Conservation (phyloP, 2,329 filamentous ascomycete species). For the Xylaria sp. region DNA sequence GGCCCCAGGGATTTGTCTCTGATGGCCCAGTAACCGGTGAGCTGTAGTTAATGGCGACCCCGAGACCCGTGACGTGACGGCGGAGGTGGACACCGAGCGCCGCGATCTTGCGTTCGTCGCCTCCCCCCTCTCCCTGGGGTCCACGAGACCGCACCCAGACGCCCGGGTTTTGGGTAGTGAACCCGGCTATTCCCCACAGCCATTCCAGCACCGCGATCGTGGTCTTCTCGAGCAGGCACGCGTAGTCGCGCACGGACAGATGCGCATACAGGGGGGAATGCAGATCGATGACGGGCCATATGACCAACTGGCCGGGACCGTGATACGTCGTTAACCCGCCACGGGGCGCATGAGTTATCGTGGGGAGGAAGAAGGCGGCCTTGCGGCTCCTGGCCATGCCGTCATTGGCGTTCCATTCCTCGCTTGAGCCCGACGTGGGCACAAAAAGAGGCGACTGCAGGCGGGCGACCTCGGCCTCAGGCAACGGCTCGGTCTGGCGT, state of each 20-base stretch:
- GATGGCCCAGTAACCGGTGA: slow-evolving; percentile 56
- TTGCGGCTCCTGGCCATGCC: neutral
- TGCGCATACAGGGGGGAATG: slow-evolving; percentile 59
- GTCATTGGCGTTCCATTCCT: slow-evolving; percentile 6
- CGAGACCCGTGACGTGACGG: slow-evolving; percentile 81
- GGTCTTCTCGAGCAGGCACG: slow-evolving; percentile 76
- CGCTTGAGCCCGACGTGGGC: slow-evolving; percentile 32
- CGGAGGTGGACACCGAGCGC: slow-evolving; percentile 91
- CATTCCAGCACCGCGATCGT: slow-evolving; percentile 68
- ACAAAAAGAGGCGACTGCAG: slow-evolving; percentile 51
- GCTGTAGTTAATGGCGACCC: slow-evolving; percentile 79
- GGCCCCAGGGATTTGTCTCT: slow-evolving; percentile 58
- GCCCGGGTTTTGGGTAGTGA: slow-evolving; percentile 77
- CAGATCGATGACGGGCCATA: slow-evolving; percentile 92
- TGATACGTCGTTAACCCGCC: slow-evolving; percentile 95
- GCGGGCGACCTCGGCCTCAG: slow-evolving; percentile 50
- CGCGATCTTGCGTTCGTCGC: slow-evolving; percentile 73
- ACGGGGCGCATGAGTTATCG: slow-evolving; percentile 76
- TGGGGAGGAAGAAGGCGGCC: slow-evolving; percentile 45
- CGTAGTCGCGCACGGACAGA: slow-evolving; percentile 76
- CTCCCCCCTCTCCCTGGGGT: slow-evolving; percentile 32
- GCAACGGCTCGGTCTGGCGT: slow-evolving; percentile 66
- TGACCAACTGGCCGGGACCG: slow-evolving; percentile 87
- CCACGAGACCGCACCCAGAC: slow-evolving; percentile 68
- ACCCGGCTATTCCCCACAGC: slow-evolving; percentile 63